Conservation (phyloP, 352 stramenopile genomes). For the Phytophthora colocasiae region DNA sequence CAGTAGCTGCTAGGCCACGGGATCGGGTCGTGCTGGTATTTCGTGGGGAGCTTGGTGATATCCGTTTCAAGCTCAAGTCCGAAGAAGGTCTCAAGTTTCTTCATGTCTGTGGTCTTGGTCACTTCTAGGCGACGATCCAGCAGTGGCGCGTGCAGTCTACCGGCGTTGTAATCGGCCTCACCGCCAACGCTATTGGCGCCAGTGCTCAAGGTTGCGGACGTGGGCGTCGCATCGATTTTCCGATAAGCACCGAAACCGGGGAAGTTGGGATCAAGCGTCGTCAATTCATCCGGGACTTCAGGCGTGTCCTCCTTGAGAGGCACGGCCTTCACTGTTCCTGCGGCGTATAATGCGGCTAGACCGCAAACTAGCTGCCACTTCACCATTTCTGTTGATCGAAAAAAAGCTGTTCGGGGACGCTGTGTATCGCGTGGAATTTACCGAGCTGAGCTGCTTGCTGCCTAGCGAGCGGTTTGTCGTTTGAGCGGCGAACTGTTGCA, state of each 20-base stretch:
- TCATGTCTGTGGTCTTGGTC: conserved; percentile 50
- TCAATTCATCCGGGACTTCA: conserved; percentile 35
- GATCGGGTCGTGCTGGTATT: conserved; percentile 49
- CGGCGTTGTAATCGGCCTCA: conserved; percentile 18
- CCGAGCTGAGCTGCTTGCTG: conserved; percentile 37
- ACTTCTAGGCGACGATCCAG: conserved; percentile 40
- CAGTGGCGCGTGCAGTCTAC: conserved; percentile 7
- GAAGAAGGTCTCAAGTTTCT: conserved; percentile 61
- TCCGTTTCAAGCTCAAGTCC: conserved; percentile 53
- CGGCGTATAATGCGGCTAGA: conserved; percentile 25
- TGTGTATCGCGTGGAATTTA: conserved; percentile 33
- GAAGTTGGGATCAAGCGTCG: conserved; percentile 40
- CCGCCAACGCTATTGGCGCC: conserved; percentile 7
- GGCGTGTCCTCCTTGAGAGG: conserved; percentile 35
- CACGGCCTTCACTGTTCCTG: conserved; percentile 15
- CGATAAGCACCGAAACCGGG: conserved; percentile 39
- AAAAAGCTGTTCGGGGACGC: conserved; percentile 24
- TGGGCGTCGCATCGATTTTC: conserved; percentile 4
- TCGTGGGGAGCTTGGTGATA: conserved; percentile 59
- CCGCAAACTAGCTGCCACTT: conserved; percentile 39
- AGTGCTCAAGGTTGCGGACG: conserved; percentile 31
- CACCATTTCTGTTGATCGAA: conserved; percentile 37
- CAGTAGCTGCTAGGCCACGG: conserved; percentile 79
- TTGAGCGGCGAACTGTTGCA: conserved; percentile 34
- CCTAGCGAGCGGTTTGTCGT: conserved; percentile 41